A percentile compares a stretch with the other conserved stretches of the same genome.
Evolutionary conservation across 2,329 filamentous ascomycete genomes (phyloP).

Genomic region (Pyrenophora graminea): DNA sequence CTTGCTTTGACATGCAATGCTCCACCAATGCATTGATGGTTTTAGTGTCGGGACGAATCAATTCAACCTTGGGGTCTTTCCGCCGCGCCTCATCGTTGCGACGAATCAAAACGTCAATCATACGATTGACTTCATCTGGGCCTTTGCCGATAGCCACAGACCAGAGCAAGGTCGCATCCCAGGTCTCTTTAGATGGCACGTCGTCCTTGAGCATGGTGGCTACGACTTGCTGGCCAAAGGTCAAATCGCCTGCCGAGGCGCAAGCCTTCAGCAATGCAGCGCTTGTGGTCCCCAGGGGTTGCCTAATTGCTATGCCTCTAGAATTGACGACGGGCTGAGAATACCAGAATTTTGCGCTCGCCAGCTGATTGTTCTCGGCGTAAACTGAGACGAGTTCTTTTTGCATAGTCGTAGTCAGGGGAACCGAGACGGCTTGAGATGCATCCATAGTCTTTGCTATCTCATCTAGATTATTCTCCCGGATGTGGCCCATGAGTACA

Average conservation of each 20-base stretch:
- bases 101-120: slow-evolving; percentile 69
- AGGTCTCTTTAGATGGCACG: slow-evolving; percentile 57
- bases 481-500: slow-evolving; percentile 65
- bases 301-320: slow-evolving; percentile 1
- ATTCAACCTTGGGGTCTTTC: slow-evolving; percentile 16
- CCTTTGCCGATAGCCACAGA: slow-evolving; percentile 73
- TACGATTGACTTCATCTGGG: slow-evolving; percentile 71
- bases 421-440: slow-evolving; percentile 49
- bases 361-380: slow-evolving; percentile 59
- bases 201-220: slow-evolving; percentile 41
- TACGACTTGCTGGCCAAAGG: slow-evolving; percentile 50
- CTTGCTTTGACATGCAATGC: slow-evolving; percentile 70
- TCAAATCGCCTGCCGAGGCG: slow-evolving; percentile 33
- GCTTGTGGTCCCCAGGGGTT: slow-evolving; percentile 48
- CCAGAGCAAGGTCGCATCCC: slow-evolving; percentile 77
- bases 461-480: slow-evolving; percentile 62
- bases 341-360: slow-evolving; percentile 72
- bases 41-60: slow-evolving; percentile 63
- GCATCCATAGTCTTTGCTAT: slow-evolving; percentile 61
- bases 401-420: slow-evolving; percentile 49
- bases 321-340: slow-evolving; percentile 52
- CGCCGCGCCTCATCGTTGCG: slow-evolving; percentile 54
- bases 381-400: slow-evolving; percentile 65
- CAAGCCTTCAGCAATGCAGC: slow-evolving; percentile 64
- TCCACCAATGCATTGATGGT: slow-evolving; percentile 79